Percentiles rank a stretch among this genome's conserved stretches.
Evolutionary conservation across 805 yeast genomes (phyloP).

Genomic region (Myxozyma geophila): DNA sequence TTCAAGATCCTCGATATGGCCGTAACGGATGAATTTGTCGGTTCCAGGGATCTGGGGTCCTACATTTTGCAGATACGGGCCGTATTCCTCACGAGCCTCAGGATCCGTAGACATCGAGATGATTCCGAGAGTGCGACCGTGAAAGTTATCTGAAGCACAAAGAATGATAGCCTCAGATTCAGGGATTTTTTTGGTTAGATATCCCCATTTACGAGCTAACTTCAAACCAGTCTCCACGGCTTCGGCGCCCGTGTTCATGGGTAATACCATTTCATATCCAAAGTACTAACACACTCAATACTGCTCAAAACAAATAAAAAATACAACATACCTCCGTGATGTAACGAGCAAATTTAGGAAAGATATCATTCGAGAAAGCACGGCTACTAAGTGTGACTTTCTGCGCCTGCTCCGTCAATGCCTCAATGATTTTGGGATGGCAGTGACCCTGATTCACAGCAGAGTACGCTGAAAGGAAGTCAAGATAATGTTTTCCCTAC

Average conservation of each 20-base stretch:
- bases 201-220: slow-evolving; percentile 97
- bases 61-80: slow-evolving; percentile 83
- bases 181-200: slow-evolving; percentile 80
- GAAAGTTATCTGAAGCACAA: slow-evolving; percentile 89
- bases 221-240: slow-evolving; percentile 96
- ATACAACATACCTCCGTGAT: slow-evolving; percentile 59
- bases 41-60: slow-evolving; percentile 86
- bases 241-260: slow-evolving; percentile 99
- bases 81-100: slow-evolving; percentile 85
- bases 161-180: slow-evolving; percentile 83
- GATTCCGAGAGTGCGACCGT: slow-evolving; percentile 93
- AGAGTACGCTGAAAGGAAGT: slow-evolving; percentile 91
- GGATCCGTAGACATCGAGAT: slow-evolving; percentile 96
- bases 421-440: slow-evolving; percentile 87
- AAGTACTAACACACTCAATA: slow-evolving; percentile 53
- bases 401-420: slow-evolving; percentile 85
- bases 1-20: slow-evolving; percentile 84
- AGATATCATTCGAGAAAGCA: slow-evolving; percentile 88
- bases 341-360: slow-evolving; percentile 84
- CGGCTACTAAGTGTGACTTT: slow-evolving; percentile 84
- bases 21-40: slow-evolving; percentile 71
- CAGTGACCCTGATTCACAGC: slow-evolving; percentile 99
- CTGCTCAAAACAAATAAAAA: background rate
- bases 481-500: slow-evolving; percentile 83
- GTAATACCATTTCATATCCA: slow-evolving; percentile 88